Conservation (phyloP, 73 alveolate genomes). For the Blepharisma japonicum region DNA sequence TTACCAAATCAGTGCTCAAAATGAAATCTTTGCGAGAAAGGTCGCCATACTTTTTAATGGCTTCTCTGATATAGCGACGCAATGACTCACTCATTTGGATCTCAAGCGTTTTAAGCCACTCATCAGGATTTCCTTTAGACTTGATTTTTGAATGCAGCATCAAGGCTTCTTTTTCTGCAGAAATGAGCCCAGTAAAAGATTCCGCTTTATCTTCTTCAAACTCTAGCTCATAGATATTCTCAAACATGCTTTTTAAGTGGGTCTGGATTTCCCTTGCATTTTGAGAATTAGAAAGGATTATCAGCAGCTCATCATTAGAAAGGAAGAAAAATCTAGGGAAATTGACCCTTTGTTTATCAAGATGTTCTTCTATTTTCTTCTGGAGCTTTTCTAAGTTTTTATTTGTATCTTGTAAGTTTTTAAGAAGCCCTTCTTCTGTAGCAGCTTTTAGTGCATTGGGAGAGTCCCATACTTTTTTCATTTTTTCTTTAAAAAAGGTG, state of each 20-base stretch:
- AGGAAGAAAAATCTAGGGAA: slow-evolving; percentile 94
- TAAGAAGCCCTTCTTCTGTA: slow-evolving; percentile 55
- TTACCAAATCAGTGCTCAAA: slow-evolving; percentile 85
- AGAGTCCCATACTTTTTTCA: slow-evolving; percentile 66
- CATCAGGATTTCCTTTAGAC: slow-evolving; percentile 91
- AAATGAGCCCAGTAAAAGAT: slow-evolving; percentile 36
- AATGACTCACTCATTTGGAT: slow-evolving; percentile 78
- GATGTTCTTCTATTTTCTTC: slow-evolving; percentile 83
- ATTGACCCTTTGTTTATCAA: slow-evolving; percentile 81
- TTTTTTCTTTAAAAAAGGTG: slow-evolving; percentile 67
- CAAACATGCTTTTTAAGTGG: slow-evolving; percentile 75
- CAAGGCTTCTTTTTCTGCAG: slow-evolving; percentile 72
- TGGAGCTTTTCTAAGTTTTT: slow-evolving; percentile 80
- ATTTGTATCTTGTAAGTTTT: neutral
- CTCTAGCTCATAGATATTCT: slow-evolving; percentile 66
- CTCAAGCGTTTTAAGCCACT: slow-evolving; percentile 88
- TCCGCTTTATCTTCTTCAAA: slow-evolving; percentile 60
- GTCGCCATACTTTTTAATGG: slow-evolving; percentile 70
- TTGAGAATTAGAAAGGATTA: slow-evolving; percentile 88
- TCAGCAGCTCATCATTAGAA: slow-evolving; percentile 95
- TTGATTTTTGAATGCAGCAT: slow-evolving; percentile 69
- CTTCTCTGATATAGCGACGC: slow-evolving; percentile 70
- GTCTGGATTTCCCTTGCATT: slow-evolving; percentile 65
- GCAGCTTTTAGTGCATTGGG: slow-evolving; percentile 63
- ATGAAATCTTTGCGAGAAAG: slow-evolving; percentile 67